Percentiles rank a stretch among this genome's conserved stretches.
Evolutionary conservation across 768 basidiomycete species (phyloP).

Genomic region (Leucogyrophana mollusca): DNA sequence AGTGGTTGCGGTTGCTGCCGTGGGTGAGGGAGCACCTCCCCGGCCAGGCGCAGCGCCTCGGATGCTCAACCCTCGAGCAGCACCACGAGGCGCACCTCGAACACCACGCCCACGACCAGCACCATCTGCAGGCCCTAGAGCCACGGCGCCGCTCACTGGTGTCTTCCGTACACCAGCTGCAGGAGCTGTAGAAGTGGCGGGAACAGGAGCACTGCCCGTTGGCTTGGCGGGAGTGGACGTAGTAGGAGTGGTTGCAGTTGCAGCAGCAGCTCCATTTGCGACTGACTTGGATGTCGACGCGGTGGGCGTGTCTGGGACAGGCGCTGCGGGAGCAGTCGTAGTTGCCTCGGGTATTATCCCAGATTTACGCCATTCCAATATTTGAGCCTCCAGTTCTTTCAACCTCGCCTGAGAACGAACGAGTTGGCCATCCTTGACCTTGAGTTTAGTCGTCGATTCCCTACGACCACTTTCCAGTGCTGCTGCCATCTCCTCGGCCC

Average conservation of each 20-base stretch:
- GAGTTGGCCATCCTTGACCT: slow-evolving; percentile 73
- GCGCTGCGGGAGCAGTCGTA: slow-evolving; percentile 13
- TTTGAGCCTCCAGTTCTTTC: slow-evolving; percentile 68
- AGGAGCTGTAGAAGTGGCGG: slow-evolving; percentile 13
- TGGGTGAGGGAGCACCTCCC: slow-evolving; percentile 21
- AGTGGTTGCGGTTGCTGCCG: slow-evolving; percentile 28
- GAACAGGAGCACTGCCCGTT: slow-evolving; percentile 11
- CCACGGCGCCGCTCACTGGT: slow-evolving; percentile 26
- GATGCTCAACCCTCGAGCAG: slow-evolving; percentile 24
- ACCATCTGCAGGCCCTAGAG: slow-evolving; percentile 21
- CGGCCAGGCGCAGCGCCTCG: slow-evolving; percentile 27
- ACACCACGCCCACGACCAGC: slow-evolving; percentile 28
- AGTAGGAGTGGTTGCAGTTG: slow-evolving; percentile 14
- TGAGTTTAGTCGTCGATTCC: slow-evolving; percentile 59
- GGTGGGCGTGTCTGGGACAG: slow-evolving; percentile 18
- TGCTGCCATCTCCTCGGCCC: slow-evolving; percentile 55
- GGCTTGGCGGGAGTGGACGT: slow-evolving; percentile 22
- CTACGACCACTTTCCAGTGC: slow-evolving; percentile 70
- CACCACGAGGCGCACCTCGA: slow-evolving; percentile 30
- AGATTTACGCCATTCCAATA: slow-evolving; percentile 53
- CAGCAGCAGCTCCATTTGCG: slow-evolving; percentile 10
- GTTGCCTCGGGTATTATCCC: slow-evolving; percentile 43
- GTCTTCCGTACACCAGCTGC: slow-evolving; percentile 30
- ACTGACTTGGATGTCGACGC: slow-evolving; percentile 6
- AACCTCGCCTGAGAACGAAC: slow-evolving; percentile 56